Base-by-base conservation (phyloP, 2,329 filamentous ascomycete genomes). In the Canariomyces notabilis region DNA sequence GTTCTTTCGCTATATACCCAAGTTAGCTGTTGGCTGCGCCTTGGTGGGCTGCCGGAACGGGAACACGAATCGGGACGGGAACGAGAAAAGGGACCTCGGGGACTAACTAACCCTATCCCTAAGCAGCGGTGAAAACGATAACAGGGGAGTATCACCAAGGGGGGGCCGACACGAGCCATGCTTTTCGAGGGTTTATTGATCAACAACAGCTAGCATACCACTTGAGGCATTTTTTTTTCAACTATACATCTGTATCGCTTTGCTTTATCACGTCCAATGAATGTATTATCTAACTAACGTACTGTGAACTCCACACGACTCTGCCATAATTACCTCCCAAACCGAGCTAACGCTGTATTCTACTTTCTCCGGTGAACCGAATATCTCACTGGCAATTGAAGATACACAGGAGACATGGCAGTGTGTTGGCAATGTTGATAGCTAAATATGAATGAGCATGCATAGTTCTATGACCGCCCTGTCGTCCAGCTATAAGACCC, bases 51-150 rank as follows among this genome's bases (percentile, higher is more conserved):
- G 40, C 46, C 12, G 32, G 46, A 48, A 48, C 41, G 31, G 18
- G 41, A 44, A 44, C 37, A 31, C 46, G 46, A 46, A 48, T 21
- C 6, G 36, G 41, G 29, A 48, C 46, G 22, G 31, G 46, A 37
- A 46, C 40, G 36, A 48, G 45, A 39, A 43, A 48, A 43, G 45
- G 45, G 31, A 33, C 31, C n/a, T n/a, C n/a, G n/a, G n/a, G n/a
- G n/a, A n/a, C n/a, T 33, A 14, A 35, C 11, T 39, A 48, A 43
- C 46, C 40, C 46, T 44, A 48, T n/a, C 46, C 40, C 36, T 48
- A 48, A 48, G 39, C 26, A 6, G 40, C 37, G 41, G 15, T 48
- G 18, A 48, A 40, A 39, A 40, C 31, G 12, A 48, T 40, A 7
- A 22, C 18, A 35, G n/a, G n/a, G n/a, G n/a, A 37, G 12, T 19